Conservation (phyloP, 768 basidiomycete species). For the Psilocybe cubensis region DNA sequence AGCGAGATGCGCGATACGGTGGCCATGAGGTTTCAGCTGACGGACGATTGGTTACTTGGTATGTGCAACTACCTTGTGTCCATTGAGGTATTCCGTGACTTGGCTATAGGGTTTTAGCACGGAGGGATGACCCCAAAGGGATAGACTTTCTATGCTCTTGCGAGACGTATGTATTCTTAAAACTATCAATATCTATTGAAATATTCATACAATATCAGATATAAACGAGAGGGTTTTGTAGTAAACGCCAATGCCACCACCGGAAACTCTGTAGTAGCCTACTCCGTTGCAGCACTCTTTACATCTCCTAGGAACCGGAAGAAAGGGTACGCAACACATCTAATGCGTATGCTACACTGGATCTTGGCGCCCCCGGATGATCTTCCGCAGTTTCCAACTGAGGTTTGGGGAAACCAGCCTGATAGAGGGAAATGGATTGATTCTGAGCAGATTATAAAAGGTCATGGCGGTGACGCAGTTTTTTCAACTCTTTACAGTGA, state of each 20-base stretch:
- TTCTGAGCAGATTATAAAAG: neutral
- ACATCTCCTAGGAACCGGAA: constrained; percentile 52
- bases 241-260: constrained; percentile 5
- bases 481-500: constrained; percentile 34
- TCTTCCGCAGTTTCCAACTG: constrained; percentile 23
- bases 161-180: constrained; percentile 48
- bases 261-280: constrained; percentile 41
- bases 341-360: constrained; percentile 67
- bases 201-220: constrained; percentile 1
- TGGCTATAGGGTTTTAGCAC: constrained; percentile 56
- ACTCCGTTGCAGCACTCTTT: constrained; percentile 60
- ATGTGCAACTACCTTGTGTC: neutral
- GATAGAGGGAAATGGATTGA: constrained; percentile 17
- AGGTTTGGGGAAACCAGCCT: constrained; percentile 28
- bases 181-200: neutral
- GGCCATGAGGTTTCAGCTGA: constrained; percentile 43
- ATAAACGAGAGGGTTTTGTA: constrained; percentile 25
- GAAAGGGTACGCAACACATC: constrained; percentile 63
- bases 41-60: constrained; percentile 57
- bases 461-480: constrained; percentile 7
- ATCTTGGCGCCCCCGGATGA: constrained; percentile 25
- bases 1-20: constrained; percentile 10
- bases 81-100: neutral
- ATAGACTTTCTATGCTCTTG: constrained; percentile 63
- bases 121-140: constrained; percentile 49